Evolutionary conservation across 1,284 basidiomycete genomes (phyloP), one percentile per base, ranked within the genome.

Genomic region (Marasmius oreades): DNA sequence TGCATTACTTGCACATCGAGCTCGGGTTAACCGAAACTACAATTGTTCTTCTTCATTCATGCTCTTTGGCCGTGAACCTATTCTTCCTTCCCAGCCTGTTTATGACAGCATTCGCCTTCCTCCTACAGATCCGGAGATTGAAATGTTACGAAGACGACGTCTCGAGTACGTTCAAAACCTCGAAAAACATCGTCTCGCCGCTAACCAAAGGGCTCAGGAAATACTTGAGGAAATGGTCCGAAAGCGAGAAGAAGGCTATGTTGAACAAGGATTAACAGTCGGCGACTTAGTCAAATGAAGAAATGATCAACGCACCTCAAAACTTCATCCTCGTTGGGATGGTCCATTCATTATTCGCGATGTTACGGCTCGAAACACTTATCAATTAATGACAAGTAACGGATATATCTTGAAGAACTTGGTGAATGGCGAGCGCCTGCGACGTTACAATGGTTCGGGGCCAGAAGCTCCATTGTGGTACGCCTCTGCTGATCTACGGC

Each of bases 281-380:
- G 52, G 56, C 54, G 56, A 57, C 28, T 36, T 57, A 31, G 56
- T 57, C 3, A 31, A 47, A 4, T 3, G 52, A n/a, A 44, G 47
- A 36, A 52, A 51, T 28, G 37, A 57, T 33, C 28, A 52, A 53
- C 45, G 37, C 14, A 39, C 44, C 33, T 54, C 52, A 3, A 57
- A 54, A 34, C 20, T 54, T 28, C 56, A 57, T 34, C 56, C 52
- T 14, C 47, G 52, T 22, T 57, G 52, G 56, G 56, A 57, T 54
- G 56, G 56, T 48, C 56, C 56, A 5, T 57, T 57, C 37, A 57
- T 57, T 44, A 51, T 56, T 34, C 23, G 46, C 16, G 54, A 55
- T 33, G 18, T 39, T 52, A 39, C 36, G 16, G 36, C 26, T 18
- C 26, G 26, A n/a, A 52, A 52, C 26, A 52, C 51, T 42, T 42